Base-by-base conservation (phyloP, 805 yeast species). In the Huiozyma naganishii region DNA sequence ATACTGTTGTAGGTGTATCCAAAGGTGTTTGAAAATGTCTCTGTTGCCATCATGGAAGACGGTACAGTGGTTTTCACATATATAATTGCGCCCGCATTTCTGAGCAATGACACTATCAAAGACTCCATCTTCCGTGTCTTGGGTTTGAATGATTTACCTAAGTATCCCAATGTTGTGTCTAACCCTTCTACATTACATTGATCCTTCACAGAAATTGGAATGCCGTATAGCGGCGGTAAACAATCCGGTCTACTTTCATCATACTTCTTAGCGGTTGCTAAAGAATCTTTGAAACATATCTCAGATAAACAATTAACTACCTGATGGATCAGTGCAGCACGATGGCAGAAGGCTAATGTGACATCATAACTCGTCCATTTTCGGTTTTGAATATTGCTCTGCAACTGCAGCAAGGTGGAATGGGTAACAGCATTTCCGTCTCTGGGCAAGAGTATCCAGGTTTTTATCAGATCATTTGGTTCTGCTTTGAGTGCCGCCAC, bases 211-310 rank as follows among this genome's bases (percentile, higher is more conserved):
- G 83, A 76, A 30, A 79, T 63, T 2, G 86, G 87, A 29, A 80
- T 61, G 2, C 87, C 87, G 51, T 80, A 85, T 39, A 80, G 67
- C 2, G 83, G 80, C 29, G 85, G 85, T 32, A 74, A 54, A 1
- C 70, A 59, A 48, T 72, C 68, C 11, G 79, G 80, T 36, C 70
- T 60, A 37, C 66, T 50, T 6, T 64, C 72, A 33, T 40, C 42
- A 33, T 32, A 40, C 12, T n/a, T 5, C n/a, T 32, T 40, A 9
- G 42, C 37, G 5, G 54, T 80, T 86, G 64, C 62, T 45, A 80
- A 63, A 4, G 84, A 87, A 42, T 73, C 70, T 17, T 73, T 74
- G 32, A 75, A 66, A 52, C 80, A 76, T 17, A 59, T 50, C 37
- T 61, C 63, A 2, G 58, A 41, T 23, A 53, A 43, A 42, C 57